Conservation (phyloP, 148 eudicot genomes). For the Rhododendron vialii region DNA sequence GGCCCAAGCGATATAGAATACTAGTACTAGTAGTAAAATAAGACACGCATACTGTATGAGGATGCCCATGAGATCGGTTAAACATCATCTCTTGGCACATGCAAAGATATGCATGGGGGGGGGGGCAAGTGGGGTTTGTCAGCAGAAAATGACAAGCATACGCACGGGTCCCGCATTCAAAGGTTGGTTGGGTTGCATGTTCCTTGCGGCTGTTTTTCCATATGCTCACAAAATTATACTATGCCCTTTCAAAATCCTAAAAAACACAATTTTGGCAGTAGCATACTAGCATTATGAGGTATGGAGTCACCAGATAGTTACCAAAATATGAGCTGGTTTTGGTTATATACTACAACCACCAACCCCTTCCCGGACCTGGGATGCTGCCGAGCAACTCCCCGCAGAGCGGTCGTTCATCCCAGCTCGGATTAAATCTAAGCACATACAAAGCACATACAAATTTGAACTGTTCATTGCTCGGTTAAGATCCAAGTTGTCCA, state of each 20-base stretch:
- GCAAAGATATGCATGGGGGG: not conserved
- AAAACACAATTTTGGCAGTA: not conserved
- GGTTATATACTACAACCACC: not conserved
- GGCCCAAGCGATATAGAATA: too few species aligned
- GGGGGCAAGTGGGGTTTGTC: not conserved
- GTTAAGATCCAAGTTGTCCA: too few species aligned
- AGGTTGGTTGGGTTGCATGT: not conserved
- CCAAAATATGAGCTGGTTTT: not conserved
- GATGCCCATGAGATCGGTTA: not conserved
- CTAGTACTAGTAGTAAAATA: not conserved
- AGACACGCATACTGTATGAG: not conserved
- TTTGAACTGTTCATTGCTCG: too few species aligned
- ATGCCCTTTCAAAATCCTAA: not conserved
- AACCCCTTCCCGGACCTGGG: not conserved
- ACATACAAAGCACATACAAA: too few species aligned
- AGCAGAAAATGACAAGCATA: not conserved
- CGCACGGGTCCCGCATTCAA: not conserved
- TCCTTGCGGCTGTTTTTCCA: not conserved
- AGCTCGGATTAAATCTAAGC: too few species aligned
- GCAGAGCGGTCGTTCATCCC: too few species aligned
- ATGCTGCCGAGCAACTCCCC: too few species aligned
- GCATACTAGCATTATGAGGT: not conserved
- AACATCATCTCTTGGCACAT: not conserved
- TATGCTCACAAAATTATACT: not conserved
- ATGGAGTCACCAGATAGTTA: not conserved